Base-by-base conservation (phyloP, 345 rosid species). In the Draba incana region DNA sequence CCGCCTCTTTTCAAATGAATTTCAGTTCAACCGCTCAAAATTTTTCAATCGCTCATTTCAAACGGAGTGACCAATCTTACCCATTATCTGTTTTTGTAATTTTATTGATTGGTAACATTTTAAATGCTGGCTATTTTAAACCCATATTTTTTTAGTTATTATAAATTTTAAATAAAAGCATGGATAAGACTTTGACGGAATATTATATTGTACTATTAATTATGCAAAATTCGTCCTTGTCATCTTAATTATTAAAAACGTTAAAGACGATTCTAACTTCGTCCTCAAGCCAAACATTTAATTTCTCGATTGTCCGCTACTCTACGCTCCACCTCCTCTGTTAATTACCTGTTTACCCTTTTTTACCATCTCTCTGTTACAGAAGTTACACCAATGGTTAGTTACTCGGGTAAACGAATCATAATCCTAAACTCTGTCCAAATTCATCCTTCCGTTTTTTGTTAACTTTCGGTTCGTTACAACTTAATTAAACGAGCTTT, bases 211-310 rank as follows among this genome's bases (percentile, higher is more conserved):
- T 20, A n/a, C n/a, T n/a, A 8, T 8, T 43, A 31, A 55, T 43
- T 30, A 31, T 3, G 13, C 1, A 7, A 55, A 45, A 23, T 23
- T 44, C 5, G 53, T 23, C 37, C 52, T 8, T 20, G 52, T 27
- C 33, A 59, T 25, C 53, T 11, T 28, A 47, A 13, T 8, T 5
- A 28, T n/a, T 20, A 33, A 59, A 69, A 49, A 41, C 66, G 28
- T 51, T 42, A 49, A 70, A 42, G 53, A 42, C 25, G 45, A 31
- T 11, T 50, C 42, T 70, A 61, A 52, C 75, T 61, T 70, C 39
- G 46, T 70, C 75, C 62, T 54, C 75, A 70, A 51, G 75, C 68
- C 75, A 70, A 61, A 62, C 15, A 33, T 41, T 59, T 49, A 69
- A 70, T 42, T 31, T 61, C 53, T 60, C 5, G 8, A 57, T 35